Percentiles rank a stretch among this genome's conserved stretches.
Conservation (phyloP, 108 stramenopile species). For the Nitzschia sp. region DNA sequence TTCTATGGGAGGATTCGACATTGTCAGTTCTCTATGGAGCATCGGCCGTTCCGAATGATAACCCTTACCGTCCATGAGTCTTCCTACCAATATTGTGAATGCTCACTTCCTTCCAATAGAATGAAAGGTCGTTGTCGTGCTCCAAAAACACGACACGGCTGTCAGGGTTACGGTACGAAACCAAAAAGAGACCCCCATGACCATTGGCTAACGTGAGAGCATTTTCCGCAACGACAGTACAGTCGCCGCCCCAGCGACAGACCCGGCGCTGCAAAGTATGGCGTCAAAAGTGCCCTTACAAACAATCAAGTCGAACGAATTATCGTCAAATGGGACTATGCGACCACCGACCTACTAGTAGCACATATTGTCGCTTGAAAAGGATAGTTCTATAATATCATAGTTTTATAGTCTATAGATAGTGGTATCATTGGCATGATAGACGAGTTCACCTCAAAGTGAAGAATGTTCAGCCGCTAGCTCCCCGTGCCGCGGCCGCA, state of each 20-base stretch:
- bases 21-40: too few species aligned
- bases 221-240: slow-evolving; percentile 64
- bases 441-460: too few species aligned
- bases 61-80: neutral
- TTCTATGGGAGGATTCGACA: too few species aligned
- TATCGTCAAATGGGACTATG: slow-evolving; percentile 64
- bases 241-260: slow-evolving; percentile 34
- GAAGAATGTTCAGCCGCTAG: too few species aligned
- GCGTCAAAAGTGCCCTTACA: slow-evolving; percentile 85
- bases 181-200: slow-evolving; percentile 72
- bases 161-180: slow-evolving; percentile 72
- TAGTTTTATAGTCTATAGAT: too few species aligned
- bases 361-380: too few species aligned
- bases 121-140: slow-evolving; percentile 45
- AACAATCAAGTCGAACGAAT: slow-evolving; percentile 80
- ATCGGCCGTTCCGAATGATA: too few species aligned
- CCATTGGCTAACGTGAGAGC: slow-evolving; percentile 52
- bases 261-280: slow-evolving; percentile 61
- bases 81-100: slow-evolving; percentile 24
- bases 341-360: too few species aligned
- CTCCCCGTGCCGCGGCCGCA: too few species aligned
- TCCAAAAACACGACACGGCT: slow-evolving; percentile 77
- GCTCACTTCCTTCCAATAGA: slow-evolving; percentile 49
- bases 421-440: too few species aligned
- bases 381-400: too few species aligned